A percentile compares a stretch with the other conserved stretches of the same genome.
These are phyloP conservation scores for Rhodotorula sphaerocarpa DNA, from an alignment of 768 basidiomycete species.

Conservation along the genomic window DNA sequence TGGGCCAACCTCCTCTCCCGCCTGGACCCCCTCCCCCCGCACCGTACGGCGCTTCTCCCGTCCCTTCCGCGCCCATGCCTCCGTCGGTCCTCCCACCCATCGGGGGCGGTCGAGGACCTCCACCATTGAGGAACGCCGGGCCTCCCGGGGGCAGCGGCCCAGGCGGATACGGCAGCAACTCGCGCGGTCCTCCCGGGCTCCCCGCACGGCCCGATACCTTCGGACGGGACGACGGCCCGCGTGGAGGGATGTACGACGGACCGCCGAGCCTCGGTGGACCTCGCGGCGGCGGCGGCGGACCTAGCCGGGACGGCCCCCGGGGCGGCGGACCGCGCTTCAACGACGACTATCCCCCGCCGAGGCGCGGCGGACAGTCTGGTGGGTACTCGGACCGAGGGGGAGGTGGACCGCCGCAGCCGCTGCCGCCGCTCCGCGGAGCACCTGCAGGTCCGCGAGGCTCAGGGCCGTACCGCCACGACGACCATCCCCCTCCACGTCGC, in stretches of 20 bases:
- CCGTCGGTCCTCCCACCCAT: conserved; percentile 35
- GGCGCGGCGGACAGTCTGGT: background rate
- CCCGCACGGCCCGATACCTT: too few relatives aligned
- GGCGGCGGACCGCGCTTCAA: background rate
- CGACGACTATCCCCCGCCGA: background rate
- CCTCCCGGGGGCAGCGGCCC: too few relatives aligned
- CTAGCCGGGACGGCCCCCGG: background rate
- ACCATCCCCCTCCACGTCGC: too few relatives aligned
- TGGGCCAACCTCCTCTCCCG: conserved; percentile 60
- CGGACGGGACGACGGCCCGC: background rate
- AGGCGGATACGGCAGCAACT: too few relatives aligned
- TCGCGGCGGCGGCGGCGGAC: background rate
- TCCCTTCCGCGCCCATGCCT: conserved; percentile 42
- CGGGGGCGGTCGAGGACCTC: conserved; percentile 34
- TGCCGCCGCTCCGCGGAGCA: background rate
- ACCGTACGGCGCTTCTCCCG: conserved; percentile 43
- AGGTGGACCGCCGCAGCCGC: background rate
- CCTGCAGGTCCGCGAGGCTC: background rate
- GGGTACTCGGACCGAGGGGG: background rate
- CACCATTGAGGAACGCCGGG: background rate
- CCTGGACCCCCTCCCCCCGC: conserved; percentile 50
- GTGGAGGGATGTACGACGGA: too few relatives aligned
- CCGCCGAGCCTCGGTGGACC: too few relatives aligned
- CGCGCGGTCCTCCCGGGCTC: too few relatives aligned
- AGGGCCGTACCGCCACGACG: background rate